Percentiles rank a stretch among this genome's conserved stretches.
Evolutionary conservation across 2,329 filamentous ascomycete species (phyloP).

Genomic region (Didymella segeticola): DNA sequence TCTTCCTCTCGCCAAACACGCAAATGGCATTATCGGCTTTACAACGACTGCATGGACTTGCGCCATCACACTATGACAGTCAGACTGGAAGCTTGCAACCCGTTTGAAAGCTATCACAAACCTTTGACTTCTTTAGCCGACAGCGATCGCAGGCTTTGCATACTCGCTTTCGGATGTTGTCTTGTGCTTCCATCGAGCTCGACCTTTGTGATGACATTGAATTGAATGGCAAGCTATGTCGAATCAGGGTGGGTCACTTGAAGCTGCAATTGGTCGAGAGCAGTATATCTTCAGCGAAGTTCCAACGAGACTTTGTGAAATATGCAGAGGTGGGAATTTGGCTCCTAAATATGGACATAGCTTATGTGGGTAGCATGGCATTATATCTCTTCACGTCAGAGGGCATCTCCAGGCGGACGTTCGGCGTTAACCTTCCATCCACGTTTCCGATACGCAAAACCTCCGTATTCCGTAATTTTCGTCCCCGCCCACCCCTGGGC

Average conservation of each 20-base stretch:
- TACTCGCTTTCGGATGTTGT: conserved; percentile 65
- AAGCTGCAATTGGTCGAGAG: conserved; percentile 10
- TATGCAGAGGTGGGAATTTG: conserved; percentile 31
- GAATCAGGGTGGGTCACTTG: not conserved
- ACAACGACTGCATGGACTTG: conserved; percentile 66
- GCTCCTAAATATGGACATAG: conserved; percentile 38
- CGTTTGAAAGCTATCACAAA: conserved; percentile 38
- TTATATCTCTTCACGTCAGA: conserved; percentile 51
- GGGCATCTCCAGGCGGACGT: conserved; percentile 45
- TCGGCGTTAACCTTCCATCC: conserved; percentile 31
- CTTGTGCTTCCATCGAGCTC: conserved; percentile 51
- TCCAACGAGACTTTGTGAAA: conserved; percentile 6
- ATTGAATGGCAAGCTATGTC: conserved; percentile 2
- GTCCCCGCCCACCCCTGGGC: conserved; percentile 23
- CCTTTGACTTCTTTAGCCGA: conserved; percentile 71
- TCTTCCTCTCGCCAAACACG: conserved; percentile 70
- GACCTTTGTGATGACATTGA: conserved; percentile 46
- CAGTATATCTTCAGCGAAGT: conserved; percentile 12
- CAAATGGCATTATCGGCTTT: conserved; percentile 70
- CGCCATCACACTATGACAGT: conserved; percentile 62
- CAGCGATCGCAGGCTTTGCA: conserved; percentile 73
- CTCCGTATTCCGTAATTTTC: conserved; percentile 36
- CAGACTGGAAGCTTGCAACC: conserved; percentile 13
- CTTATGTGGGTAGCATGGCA: conserved; percentile 44
- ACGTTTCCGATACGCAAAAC: conserved; percentile 2